Percentiles rank a stretch among this genome's conserved stretches.
Conservation (phyloP, 768 basidiomycete species). For the Mycena capillaripes region DNA sequence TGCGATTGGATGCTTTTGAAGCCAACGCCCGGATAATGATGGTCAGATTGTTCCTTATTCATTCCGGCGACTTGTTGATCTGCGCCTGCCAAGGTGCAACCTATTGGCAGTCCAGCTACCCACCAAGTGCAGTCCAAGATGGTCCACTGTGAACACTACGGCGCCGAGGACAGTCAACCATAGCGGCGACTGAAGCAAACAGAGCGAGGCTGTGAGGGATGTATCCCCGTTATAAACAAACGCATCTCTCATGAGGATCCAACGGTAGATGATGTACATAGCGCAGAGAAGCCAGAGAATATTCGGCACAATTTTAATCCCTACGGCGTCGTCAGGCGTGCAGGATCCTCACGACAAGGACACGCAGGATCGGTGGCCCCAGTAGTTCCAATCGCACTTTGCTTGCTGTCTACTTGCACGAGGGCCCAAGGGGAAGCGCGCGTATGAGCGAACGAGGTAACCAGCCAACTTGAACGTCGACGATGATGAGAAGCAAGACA, state of each 20-base stretch:
- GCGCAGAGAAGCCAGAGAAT: too few species aligned
- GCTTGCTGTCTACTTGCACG: too few species aligned
- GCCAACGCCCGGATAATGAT: background rate
- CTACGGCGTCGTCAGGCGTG: too few species aligned
- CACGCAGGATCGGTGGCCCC: too few species aligned
- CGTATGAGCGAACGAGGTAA: too few species aligned
- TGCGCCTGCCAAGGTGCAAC: constrained; percentile 24
- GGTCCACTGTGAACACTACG: constrained; percentile 10
- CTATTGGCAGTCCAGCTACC: constrained; percentile 10
- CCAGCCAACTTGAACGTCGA: too few species aligned
- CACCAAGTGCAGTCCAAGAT: constrained; percentile 21
- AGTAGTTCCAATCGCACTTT: too few species aligned
- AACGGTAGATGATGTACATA: background rate
- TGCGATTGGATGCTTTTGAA: background rate
- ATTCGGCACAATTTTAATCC: too few species aligned
- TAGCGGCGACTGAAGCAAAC: background rate
- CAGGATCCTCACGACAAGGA: too few species aligned
- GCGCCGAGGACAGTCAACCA: constrained; percentile 5
- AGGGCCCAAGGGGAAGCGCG: too few species aligned
- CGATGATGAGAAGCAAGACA: too few species aligned
- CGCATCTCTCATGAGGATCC: background rate
- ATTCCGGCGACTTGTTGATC: background rate
- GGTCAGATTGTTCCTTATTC: too few species aligned
- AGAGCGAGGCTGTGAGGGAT: background rate
- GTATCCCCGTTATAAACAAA: background rate